Conservation (phyloP, 2,329 filamentous ascomycete genomes). For the Decorospora gaudefroyi region DNA sequence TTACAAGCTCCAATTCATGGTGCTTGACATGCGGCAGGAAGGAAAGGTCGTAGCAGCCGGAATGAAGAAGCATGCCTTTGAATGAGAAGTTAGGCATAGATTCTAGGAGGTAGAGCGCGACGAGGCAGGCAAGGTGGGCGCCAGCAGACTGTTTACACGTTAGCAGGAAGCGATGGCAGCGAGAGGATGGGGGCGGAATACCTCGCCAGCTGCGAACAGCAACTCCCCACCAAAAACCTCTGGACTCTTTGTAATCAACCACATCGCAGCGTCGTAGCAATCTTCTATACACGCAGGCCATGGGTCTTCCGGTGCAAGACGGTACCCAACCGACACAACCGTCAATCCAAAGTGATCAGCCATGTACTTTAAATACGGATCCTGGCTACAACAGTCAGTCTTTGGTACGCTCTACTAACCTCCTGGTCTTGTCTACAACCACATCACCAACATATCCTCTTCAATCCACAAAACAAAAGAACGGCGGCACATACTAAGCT, state of each 20-base stretch:
- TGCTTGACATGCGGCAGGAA: slow-evolving; percentile 50
- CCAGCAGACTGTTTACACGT: slow-evolving; percentile 53
- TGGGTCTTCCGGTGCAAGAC: slow-evolving; percentile 63
- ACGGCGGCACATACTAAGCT: slow-evolving; percentile 17
- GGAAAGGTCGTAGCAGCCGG: slow-evolving; percentile 57
- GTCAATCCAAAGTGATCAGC: slow-evolving; percentile 56
- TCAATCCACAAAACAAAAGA: background rate
- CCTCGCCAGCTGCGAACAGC: slow-evolving; percentile 48
- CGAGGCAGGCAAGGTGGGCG: slow-evolving; percentile 55
- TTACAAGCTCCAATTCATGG: slow-evolving; percentile 50
- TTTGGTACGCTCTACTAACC: no score
- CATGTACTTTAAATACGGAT: slow-evolving; percentile 55
- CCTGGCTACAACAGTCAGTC: slow-evolving; percentile 46
- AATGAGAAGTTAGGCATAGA: slow-evolving; percentile 48
- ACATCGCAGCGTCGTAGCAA: slow-evolving; percentile 61
- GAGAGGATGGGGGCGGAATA: slow-evolving; percentile 28
- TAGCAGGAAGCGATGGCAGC: background rate
- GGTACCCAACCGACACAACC: slow-evolving; percentile 62
- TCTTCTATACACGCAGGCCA: slow-evolving; percentile 61
- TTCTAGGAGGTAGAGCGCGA: slow-evolving; percentile 55
- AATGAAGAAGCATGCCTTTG: slow-evolving; percentile 58
- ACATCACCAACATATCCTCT: no score
- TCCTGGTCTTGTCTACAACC: background rate
- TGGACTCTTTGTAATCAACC: slow-evolving; percentile 56
- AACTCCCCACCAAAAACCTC: slow-evolving; percentile 51